These are phyloP conservation scores for Daldinia sp. DNA, from an alignment of 2,329 filamentous ascomycete genomes.

Conservation along the genomic window DNA sequence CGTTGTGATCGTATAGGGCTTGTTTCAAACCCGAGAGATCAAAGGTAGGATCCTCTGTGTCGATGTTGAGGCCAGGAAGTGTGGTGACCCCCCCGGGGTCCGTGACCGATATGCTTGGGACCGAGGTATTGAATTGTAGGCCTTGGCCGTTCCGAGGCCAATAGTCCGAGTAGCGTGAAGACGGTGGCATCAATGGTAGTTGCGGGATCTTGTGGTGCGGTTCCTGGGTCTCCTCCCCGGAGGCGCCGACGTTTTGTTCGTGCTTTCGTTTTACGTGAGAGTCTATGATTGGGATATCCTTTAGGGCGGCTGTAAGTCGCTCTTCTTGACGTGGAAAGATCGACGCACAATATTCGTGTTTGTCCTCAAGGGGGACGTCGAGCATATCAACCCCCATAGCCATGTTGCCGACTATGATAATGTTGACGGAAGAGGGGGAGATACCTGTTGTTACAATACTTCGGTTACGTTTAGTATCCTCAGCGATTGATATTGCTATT, in stretches of 20 bases:
- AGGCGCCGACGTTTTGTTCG: not conserved
- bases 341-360: not conserved
- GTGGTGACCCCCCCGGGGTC: too few species aligned
- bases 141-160: too few species aligned
- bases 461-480: too few species aligned
- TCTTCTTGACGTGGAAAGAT: not conserved
- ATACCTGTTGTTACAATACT: too few species aligned
- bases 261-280: not conserved
- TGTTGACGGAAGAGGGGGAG: too few species aligned
- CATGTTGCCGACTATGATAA: too few species aligned
- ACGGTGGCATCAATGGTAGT: not conserved
- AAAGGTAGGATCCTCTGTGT: too few species aligned
- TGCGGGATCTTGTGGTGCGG: not conserved
- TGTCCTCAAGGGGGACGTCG: not conserved
- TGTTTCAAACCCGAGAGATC: too few species aligned
- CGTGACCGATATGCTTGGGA: too few species aligned
- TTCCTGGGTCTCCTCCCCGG: not conserved
- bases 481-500: too few species aligned
- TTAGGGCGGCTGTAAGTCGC: not conserved
- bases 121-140: not conserved
- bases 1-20: too few species aligned
- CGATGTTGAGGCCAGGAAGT: too few species aligned
- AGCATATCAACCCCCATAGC: not conserved
- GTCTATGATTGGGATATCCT: not conserved
- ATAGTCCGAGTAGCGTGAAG: not conserved